Evolutionary conservation across 345 rosid species (phyloP).

Genomic region (Boechera retrofracta): DNA sequence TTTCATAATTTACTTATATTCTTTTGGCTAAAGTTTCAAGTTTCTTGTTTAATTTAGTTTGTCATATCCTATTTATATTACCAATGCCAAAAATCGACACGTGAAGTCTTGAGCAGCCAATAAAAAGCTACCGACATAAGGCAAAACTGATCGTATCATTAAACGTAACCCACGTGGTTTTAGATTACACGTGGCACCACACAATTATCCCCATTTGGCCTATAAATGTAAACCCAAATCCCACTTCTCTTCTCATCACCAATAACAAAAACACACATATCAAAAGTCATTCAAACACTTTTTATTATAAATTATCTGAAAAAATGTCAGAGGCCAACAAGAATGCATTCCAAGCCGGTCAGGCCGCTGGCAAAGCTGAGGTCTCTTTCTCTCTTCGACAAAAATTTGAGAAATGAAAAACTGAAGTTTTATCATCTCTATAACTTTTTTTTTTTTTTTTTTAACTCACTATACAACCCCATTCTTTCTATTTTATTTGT

Average conservation of each 20-base stretch:
- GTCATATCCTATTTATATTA: background rate
- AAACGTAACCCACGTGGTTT: slow-evolving; percentile 24
- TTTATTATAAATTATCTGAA: background rate
- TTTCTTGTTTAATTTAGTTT: too few species aligned
- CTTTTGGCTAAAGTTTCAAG: too few species aligned
- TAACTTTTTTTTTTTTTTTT: background rate
- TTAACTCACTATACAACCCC: too few species aligned
- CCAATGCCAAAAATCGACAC: background rate
- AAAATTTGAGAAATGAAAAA: background rate
- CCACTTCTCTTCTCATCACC: background rate
- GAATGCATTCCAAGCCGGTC: slow-evolving; percentile 56
- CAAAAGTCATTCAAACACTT: background rate
- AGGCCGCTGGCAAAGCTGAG: slow-evolving; percentile 61
- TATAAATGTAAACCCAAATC: slow-evolving; percentile 23
- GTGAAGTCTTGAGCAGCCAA: slow-evolving; percentile 5
- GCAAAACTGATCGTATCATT: slow-evolving; percentile 29
- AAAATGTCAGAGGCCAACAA: slow-evolving; percentile 51
- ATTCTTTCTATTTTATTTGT: too few species aligned
- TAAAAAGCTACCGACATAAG: slow-evolving; percentile 43
- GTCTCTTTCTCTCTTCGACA: slow-evolving; percentile 39
- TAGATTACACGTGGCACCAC: slow-evolving; percentile 13
- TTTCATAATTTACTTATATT: too few species aligned
- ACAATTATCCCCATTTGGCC: background rate
- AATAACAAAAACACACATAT: background rate
- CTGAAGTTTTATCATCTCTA: too few species aligned